A percentile compares a stretch with the other conserved stretches of the same genome.
phyloP scores from a whole-genome alignment of 2,329 filamentous ascomycete species.

The Plectosphaerella cucumerina region DNA sequence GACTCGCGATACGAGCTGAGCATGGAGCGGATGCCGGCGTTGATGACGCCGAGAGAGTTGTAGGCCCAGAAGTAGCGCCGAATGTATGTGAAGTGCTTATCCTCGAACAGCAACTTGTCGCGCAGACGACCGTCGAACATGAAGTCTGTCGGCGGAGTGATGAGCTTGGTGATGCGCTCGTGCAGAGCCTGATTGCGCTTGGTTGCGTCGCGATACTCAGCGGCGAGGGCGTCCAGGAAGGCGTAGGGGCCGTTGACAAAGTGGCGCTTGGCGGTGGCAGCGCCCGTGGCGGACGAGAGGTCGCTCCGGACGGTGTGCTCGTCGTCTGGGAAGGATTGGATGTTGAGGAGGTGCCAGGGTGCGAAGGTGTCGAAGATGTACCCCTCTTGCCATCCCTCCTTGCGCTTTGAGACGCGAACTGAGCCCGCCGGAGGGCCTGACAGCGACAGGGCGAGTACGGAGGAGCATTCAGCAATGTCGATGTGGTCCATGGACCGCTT shows the following conservation, averaged over 20 bases:
- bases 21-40: constrained; percentile 55
- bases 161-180: constrained; percentile 51
- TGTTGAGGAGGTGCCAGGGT: constrained; percentile 55
- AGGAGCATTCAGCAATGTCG: constrained; percentile 54
- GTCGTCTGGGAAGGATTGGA: constrained; percentile 58
- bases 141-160: constrained; percentile 55
- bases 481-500: constrained; percentile 43
- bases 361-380: constrained; percentile 55
- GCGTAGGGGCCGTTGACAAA: constrained; percentile 59
- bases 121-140: constrained; percentile 54
- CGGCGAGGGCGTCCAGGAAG: constrained; percentile 53
- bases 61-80: constrained; percentile 60
- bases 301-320: constrained; percentile 51
- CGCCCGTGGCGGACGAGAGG: not conserved
- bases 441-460: constrained; percentile 54
- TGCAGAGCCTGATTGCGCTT: constrained; percentile 55
- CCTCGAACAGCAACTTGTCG: constrained; percentile 57
- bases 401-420: constrained; percentile 43
- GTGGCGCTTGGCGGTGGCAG: constrained; percentile 37
- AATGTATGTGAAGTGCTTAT: constrained; percentile 56
- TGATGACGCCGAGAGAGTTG: constrained; percentile 56
- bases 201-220: constrained; percentile 57
- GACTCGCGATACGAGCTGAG: constrained; percentile 51
- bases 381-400: constrained; percentile 41
- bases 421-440: constrained; percentile 45